Percentiles rank a stretch among this genome's conserved stretches.
Evolutionary conservation across 1,284 basidiomycete genomes (phyloP).

Genomic region (Cerrena zonata): DNA sequence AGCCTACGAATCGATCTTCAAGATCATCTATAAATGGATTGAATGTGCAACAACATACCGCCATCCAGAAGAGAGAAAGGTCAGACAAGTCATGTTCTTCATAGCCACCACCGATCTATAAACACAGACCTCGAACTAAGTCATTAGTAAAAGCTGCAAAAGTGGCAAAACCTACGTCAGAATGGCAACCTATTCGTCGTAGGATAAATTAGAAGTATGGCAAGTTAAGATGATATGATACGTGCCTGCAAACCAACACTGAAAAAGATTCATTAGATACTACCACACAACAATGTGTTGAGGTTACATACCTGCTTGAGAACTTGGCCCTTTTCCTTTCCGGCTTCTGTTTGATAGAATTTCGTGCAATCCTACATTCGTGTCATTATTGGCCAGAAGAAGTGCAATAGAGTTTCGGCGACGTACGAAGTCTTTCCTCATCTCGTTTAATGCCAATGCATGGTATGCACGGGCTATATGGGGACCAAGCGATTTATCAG

Average conservation of each 20-base stretch:
- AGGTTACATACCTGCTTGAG: constrained; percentile 49
- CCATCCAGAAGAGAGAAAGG: constrained; percentile 63
- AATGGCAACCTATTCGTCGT: constrained; percentile 44
- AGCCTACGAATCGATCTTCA: constrained; percentile 35
- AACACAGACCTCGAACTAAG: constrained; percentile 1
- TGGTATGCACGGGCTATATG: constrained; percentile 63
- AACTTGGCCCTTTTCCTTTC: constrained; percentile 48
- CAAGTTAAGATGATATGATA: constrained; percentile 1
- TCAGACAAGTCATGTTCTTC: constrained; percentile 63
- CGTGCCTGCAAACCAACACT: constrained; percentile 68
- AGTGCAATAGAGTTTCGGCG: too few relatives aligned
- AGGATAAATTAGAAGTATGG: background rate
- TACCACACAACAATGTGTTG: too few relatives aligned
- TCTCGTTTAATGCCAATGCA: constrained; percentile 62
- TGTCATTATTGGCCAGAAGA: too few relatives aligned
- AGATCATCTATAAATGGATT: constrained; percentile 4
- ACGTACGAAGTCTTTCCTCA: constrained; percentile 59
- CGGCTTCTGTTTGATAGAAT: constrained; percentile 53
- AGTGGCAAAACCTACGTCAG: constrained; percentile 41
- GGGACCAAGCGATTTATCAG: constrained; percentile 50
- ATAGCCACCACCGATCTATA: constrained; percentile 67
- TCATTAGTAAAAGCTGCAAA: background rate
- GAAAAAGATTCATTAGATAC: background rate
- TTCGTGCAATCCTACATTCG: constrained; percentile 49
- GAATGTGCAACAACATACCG: constrained; percentile 33